Conservation (phyloP, 1,139 yeast species). For the Petasospora rhodanensis region DNA sequence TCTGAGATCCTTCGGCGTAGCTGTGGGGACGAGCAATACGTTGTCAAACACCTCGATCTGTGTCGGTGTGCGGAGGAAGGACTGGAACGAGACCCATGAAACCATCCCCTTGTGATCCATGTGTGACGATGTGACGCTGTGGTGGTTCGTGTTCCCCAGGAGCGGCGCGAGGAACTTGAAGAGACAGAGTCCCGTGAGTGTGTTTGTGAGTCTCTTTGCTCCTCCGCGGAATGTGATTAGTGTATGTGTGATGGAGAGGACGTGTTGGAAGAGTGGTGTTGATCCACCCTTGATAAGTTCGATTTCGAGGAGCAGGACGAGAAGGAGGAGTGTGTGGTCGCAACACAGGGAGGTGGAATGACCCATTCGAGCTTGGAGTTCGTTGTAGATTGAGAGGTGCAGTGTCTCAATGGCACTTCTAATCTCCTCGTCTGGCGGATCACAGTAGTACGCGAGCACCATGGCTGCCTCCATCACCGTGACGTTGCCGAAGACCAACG, state of each 20-base stretch:
- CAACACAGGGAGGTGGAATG: constrained; percentile 5
- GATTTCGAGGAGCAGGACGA: constrained; percentile 4
- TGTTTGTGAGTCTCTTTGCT: constrained; percentile 6
- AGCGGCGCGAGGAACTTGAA: constrained; percentile 3
- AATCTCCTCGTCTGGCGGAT: constrained; percentile 1
- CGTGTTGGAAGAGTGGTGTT: constrained; percentile 3
- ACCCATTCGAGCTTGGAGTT: constrained; percentile 3
- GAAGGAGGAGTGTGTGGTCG: constrained; percentile 7
- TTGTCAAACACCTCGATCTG: constrained; percentile 7
- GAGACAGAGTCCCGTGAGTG: constrained; percentile 8
- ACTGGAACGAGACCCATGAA: constrained; percentile 4
- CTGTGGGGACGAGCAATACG: neutral
- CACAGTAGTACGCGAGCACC: constrained; percentile 2
- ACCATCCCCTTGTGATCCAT: neutral
- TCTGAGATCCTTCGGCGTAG: neutral
- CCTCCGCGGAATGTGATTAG: constrained; percentile 8
- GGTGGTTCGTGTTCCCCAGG: constrained; percentile 3
- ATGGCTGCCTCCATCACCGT: constrained; percentile 5
- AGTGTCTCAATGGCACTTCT: constrained; percentile 1
- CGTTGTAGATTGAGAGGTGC: constrained; percentile 3
- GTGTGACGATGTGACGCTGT: neutral
- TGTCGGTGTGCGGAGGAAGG: neutral
- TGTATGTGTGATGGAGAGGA: neutral
- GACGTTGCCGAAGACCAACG: constrained; percentile 8
- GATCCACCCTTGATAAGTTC: constrained; percentile 6